phyloP scores from a whole-genome alignment of 2,329 filamentous ascomycete species.

The Neopestalotiopsis sp. region DNA sequence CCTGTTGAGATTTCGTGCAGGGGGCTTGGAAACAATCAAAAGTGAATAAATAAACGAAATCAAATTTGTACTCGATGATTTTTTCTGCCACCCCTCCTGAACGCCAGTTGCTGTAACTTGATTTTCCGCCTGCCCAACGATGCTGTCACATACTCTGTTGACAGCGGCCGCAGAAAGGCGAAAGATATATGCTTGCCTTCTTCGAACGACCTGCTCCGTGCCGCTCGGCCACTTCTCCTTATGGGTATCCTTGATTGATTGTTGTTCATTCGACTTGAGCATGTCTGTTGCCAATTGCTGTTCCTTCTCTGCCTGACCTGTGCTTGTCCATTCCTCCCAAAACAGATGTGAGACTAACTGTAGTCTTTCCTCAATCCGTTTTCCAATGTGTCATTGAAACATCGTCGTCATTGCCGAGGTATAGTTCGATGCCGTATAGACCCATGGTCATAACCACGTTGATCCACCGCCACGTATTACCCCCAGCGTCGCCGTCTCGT shows the following conservation, averaged over 20 bases:
- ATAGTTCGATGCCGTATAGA: slow-evolving; percentile 88
- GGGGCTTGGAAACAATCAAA: not conserved
- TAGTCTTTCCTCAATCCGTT: slow-evolving; percentile 64
- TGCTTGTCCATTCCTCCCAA: not conserved
- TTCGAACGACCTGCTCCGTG: not conserved
- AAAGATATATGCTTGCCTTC: not conserved
- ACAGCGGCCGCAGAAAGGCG: slow-evolving; percentile 5
- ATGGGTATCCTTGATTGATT: slow-evolving; percentile 7
- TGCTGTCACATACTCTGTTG: slow-evolving; percentile 10
- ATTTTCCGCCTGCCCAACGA: slow-evolving; percentile 1
- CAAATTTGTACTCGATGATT: slow-evolving; percentile 16
- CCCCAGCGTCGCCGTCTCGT: slow-evolving; percentile 80
- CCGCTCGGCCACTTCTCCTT: not conserved
- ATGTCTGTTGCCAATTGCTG: not conserved
- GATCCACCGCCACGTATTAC: slow-evolving; percentile 91
- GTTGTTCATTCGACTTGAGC: not conserved
- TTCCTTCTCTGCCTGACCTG: not conserved
- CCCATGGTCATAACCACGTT: slow-evolving; percentile 90
- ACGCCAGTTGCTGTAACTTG: slow-evolving; percentile 18
- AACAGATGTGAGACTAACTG: not conserved
- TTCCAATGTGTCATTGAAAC: slow-evolving; percentile 86
- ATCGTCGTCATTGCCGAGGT: slow-evolving; percentile 84
- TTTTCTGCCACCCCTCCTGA: slow-evolving; percentile 11
- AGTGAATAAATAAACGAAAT: slow-evolving; percentile 3
- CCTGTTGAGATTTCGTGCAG: not conserved